Conservation (phyloP, 129 eudicot species). For the Centella asiatica region DNA sequence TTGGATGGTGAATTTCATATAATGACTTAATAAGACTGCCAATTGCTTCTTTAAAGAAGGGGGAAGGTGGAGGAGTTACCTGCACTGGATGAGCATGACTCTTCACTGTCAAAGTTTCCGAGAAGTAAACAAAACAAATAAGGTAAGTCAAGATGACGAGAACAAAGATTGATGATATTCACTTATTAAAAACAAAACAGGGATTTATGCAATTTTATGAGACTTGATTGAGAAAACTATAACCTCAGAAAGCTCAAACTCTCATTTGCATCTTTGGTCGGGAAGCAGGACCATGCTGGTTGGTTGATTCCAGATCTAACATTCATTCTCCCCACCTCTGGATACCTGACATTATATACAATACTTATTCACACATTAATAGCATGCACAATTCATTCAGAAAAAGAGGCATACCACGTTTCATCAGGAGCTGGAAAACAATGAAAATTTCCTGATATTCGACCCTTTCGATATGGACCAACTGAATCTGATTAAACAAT, state of each 20-base stretch:
- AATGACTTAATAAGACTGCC: not conserved
- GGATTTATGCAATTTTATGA: constrained; percentile 3
- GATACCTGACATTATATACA: constrained; percentile 29
- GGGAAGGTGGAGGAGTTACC: constrained; percentile 22
- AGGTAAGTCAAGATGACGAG: constrained; percentile 11
- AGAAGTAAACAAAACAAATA: constrained; percentile 13
- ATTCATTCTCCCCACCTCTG: constrained; percentile 13
- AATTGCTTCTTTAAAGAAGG: not conserved
- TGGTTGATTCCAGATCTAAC: constrained; percentile 23
- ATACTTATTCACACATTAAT: constrained; percentile 5
- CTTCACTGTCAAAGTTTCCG: constrained; percentile 43
- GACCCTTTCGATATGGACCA: constrained; percentile 30
- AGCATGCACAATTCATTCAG: not conserved
- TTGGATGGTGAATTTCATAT: too few species aligned
- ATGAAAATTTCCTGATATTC: constrained; percentile 17
- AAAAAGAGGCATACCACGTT: constrained; percentile 34
- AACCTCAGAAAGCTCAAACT: constrained; percentile 50
- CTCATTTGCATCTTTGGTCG: constrained; percentile 35
- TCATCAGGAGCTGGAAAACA: constrained; percentile 29
- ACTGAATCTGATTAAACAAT: constrained; percentile 29
- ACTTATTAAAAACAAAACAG: not conserved
- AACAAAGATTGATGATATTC: constrained; percentile 11
- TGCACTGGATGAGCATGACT: constrained; percentile 62
- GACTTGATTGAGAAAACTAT: not conserved
- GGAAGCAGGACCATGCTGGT: constrained; percentile 36